phyloP scores from a whole-genome alignment of 1,284 basidiomycete species.

The Kalmanozyma brasiliensis region DNA sequence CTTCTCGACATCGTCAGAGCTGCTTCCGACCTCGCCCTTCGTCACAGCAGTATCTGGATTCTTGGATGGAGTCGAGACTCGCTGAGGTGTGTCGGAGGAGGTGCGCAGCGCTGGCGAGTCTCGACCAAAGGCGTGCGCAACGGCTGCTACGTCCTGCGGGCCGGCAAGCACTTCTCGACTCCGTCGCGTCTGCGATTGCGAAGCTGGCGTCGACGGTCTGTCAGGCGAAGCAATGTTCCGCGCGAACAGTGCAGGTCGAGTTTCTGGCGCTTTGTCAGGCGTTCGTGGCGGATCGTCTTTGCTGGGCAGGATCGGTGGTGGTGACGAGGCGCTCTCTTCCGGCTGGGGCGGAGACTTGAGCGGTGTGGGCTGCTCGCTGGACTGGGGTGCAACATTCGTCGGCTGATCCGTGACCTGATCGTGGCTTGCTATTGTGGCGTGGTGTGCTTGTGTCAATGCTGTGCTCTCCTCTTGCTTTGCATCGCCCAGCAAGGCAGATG shows the following conservation, averaged over 20 bases:
- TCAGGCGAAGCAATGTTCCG: neutral
- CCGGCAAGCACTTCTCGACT: conserved; percentile 39
- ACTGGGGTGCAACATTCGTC: neutral
- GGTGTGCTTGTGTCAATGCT: neutral
- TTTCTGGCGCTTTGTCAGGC: conserved; percentile 3
- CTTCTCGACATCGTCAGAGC: neutral
- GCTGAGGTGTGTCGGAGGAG: conserved; percentile 22
- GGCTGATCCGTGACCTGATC: neutral
- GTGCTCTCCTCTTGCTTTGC: neutral
- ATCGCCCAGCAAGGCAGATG: neutral
- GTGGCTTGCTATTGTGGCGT: neutral
- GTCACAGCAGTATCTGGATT: neutral
- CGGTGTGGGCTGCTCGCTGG: neutral
- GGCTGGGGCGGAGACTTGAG: neutral
- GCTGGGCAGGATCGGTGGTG: conserved; percentile 21
- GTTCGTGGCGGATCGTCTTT: conserved; percentile 22
- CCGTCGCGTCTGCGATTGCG: conserved; percentile 3
- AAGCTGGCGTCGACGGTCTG: conserved; percentile 7
- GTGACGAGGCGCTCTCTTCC: conserved; percentile 1
- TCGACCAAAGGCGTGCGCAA: conserved; percentile 51
- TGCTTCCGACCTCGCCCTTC: neutral
- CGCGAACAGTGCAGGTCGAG: no score
- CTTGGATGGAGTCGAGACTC: conserved; percentile 19
- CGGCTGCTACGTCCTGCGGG: conserved; percentile 45
- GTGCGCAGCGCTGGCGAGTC: conserved; percentile 39